phyloP scores from a whole-genome alignment of 2,329 filamentous ascomycete species.

The Thielaviopsis populi region DNA sequence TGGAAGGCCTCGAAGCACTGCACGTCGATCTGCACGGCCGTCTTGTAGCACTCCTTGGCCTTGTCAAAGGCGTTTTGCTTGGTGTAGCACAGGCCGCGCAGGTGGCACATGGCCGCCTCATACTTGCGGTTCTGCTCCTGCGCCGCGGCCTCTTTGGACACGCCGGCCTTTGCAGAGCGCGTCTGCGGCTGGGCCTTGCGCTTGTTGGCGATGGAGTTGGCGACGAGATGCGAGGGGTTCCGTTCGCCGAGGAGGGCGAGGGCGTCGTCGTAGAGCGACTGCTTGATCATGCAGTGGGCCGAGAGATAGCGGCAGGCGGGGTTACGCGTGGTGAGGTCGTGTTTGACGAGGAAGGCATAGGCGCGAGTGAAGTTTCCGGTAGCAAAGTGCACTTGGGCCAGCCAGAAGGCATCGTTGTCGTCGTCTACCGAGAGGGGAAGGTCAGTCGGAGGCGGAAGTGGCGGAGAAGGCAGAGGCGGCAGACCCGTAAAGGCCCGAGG shows the following conservation, averaged over 20 bases:
- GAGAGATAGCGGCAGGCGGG: conserved; percentile 84
- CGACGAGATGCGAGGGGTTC: conserved; percentile 79
- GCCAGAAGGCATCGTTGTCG: conserved; percentile 89
- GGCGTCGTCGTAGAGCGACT: conserved; percentile 78
- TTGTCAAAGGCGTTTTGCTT: conserved; percentile 96
- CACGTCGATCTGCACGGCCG: conserved; percentile 89
- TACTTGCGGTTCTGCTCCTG: conserved; percentile 45
- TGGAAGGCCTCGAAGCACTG: conserved; percentile 98
- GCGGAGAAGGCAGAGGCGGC: neutral
- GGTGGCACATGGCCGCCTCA: conserved; percentile 93
- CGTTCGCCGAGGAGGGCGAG: conserved; percentile 75
- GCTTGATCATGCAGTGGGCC: conserved; percentile 87
- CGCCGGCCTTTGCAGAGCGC: conserved; percentile 25
- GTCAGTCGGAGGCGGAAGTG: neutral
- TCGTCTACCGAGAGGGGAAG: conserved; percentile 43
- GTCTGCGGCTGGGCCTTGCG: conserved; percentile 46
- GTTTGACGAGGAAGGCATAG: conserved; percentile 67
- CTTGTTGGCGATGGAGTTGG: conserved; percentile 39
- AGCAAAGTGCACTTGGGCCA: conserved; percentile 94
- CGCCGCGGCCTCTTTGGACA: conserved; percentile 12
- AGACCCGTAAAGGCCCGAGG: too few relatives aligned
- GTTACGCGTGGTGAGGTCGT: conserved; percentile 67
- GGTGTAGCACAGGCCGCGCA: conserved; percentile 84
- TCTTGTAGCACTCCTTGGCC: conserved; percentile 96
- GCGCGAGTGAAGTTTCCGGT: conserved; percentile 91